These are phyloP conservation scores for Rhizopogon sp. DNA, from an alignment of 768 basidiomycete genomes.

Conservation along the genomic window DNA sequence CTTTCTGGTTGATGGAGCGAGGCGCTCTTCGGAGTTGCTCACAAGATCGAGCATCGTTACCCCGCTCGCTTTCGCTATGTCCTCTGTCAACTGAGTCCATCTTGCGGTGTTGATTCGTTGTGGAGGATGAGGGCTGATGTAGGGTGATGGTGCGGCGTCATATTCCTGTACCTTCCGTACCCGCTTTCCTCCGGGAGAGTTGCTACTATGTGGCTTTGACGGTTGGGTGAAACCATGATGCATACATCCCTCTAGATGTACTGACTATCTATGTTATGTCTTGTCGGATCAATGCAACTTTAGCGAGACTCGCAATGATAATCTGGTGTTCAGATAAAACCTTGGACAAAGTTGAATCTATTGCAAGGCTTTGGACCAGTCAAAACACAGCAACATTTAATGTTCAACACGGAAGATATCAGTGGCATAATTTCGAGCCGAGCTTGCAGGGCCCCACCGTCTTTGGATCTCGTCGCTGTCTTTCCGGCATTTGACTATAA, in stretches of 20 bases:
- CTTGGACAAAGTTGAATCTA: no score
- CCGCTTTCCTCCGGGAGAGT: slow-evolving; percentile 29
- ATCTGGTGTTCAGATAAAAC: no score
- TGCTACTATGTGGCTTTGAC: slow-evolving; percentile 26
- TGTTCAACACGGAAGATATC: no score
- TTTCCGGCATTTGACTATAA: no score
- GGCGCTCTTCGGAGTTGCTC: slow-evolving; percentile 47
- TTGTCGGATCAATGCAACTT: no score
- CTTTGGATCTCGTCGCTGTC: no score
- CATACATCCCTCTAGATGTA: slow-evolving; percentile 38
- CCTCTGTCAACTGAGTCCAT: slow-evolving; percentile 37
- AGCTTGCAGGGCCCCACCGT: no score
- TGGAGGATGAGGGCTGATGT: slow-evolving; percentile 35
- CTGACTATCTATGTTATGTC: no score
- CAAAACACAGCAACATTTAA: no score
- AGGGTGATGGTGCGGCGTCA: slow-evolving; percentile 52
- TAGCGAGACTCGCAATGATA: no score
- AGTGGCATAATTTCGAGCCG: no score
- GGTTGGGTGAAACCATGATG: slow-evolving; percentile 28
- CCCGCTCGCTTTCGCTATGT: slow-evolving; percentile 30
- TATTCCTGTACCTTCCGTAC: slow-evolving; percentile 82
- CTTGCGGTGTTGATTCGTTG: slow-evolving; percentile 47
- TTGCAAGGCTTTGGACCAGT: no score
- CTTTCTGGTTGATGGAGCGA: slow-evolving; percentile 79
- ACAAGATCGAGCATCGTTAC: slow-evolving; percentile 38